Evolutionary conservation across 2,329 filamentous ascomycete genomes (phyloP), one percentile per base, ranked within the genome.

Genomic region (Monosporascus sp.): DNA sequence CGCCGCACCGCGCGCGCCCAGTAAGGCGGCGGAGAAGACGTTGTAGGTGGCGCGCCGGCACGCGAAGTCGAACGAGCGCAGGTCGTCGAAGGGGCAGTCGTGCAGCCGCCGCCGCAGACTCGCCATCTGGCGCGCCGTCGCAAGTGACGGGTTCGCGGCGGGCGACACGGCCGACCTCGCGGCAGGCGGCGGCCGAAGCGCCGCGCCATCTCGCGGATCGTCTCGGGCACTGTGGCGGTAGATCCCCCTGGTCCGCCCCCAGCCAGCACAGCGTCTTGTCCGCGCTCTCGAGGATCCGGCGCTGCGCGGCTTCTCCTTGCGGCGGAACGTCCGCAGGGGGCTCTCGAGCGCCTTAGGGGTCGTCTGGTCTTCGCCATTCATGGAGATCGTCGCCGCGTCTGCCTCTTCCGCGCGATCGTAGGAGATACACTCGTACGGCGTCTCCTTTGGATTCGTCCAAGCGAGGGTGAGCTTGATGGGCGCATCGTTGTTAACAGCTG

Each of bases 261-360:
- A 65, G 50, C 60, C 61, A 65, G 47, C 61, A 65, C 4, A 65
- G 48, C 15, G 62, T 65, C 44, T 57, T 58, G 36, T 62, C 55
- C 6, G 61, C 61, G 27, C 57, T 54, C 36, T 49, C 49, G 3
- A 63, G 51, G 15, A 62, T 52, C 7, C 53, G 54, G 4, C 57
- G 55, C 27, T 58, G 44, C 60, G 60, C 11, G 59, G 48, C 39
- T 56, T 51, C 20, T 57, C 57, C 43, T 58, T 58, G 17, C 60
- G 59, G 8, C 60, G 57, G 36, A 63, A 62, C 3, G 50, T 59
- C 31, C 57, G 57, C 9, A 63, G 50, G 1, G 61, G 60, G 43
- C 50, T 55, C 14, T 55, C 61, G 4, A 63, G 54, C 2, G 55
- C 52, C 1, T 51, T 37, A 2, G 61, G 57, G 11, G 61, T 56